These are phyloP conservation scores for Eimeria zaria DNA, from an alignment of 169 alveolate genomes.

Conservation along the genomic window DNA sequence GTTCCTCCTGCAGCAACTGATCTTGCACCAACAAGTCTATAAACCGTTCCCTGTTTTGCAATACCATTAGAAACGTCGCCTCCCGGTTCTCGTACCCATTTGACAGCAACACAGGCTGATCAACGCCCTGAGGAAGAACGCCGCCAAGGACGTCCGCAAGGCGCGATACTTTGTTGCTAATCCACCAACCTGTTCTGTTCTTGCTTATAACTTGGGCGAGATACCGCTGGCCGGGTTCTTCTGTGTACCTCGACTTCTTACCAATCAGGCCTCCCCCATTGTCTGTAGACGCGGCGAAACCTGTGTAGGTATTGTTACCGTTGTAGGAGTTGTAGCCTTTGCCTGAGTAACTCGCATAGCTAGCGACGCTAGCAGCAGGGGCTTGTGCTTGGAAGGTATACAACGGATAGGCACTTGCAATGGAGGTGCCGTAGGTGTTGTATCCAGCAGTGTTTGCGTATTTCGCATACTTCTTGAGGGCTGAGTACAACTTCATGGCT, in stretches of 20 bases:
- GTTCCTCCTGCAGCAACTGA: not conserved
- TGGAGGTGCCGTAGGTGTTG: constrained; percentile 19
- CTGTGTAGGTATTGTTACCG: not conserved
- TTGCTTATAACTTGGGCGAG: constrained; percentile 19
- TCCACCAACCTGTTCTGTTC: constrained; percentile 1
- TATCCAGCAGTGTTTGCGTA: constrained; percentile 3
- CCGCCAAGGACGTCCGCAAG: constrained; percentile 14
- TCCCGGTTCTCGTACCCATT: constrained; percentile 26
- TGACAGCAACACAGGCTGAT: not conserved
- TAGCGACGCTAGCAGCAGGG: not conserved
- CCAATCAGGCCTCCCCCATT: not conserved
- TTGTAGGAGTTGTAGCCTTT: not conserved
- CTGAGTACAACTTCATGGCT: not conserved
- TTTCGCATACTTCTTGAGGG: constrained; percentile 4
- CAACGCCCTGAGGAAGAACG: not conserved
- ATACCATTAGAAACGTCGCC: not conserved
- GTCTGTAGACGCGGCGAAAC: not conserved
- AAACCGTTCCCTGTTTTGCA: constrained; percentile 14
- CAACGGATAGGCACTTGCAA: not conserved
- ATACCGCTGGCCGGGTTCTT: constrained; percentile 61
- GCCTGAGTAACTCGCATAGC: not conserved
- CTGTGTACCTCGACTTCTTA: not conserved
- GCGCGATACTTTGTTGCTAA: constrained; percentile 3
- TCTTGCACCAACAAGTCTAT: constrained; percentile 18
- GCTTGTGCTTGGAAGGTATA: not conserved